These are phyloP conservation scores for Ascoidea tarda DNA, from an alignment of 805 yeast species.

Conservation along the genomic window DNA sequence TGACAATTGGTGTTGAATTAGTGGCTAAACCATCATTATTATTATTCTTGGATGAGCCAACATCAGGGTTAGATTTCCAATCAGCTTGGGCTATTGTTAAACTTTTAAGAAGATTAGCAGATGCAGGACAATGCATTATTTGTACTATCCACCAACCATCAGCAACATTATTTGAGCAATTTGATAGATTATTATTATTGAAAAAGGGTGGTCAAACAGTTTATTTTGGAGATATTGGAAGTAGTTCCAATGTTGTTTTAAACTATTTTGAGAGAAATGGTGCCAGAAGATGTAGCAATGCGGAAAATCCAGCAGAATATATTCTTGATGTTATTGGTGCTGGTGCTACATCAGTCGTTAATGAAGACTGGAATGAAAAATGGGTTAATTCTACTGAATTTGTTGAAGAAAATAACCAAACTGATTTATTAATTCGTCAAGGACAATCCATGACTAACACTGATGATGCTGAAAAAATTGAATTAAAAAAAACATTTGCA, in stretches of 20 bases:
- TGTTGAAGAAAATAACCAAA: neutral
- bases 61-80: constrained; percentile 57
- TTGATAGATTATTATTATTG: constrained; percentile 52
- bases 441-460: constrained; percentile 20
- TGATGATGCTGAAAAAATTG: constrained; percentile 19
- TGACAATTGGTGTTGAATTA: constrained; percentile 59
- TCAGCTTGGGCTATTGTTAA: constrained; percentile 59
- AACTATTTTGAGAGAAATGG: constrained; percentile 61
- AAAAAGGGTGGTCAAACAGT: constrained; percentile 71
- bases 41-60: constrained; percentile 58
- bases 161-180: constrained; percentile 51
- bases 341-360: constrained; percentile 54
- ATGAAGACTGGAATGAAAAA: constrained; percentile 46
- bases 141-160: constrained; percentile 76
- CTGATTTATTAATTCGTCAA: no score
- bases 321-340: constrained; percentile 67
- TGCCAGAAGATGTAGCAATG: constrained; percentile 45
- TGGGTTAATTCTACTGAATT: constrained; percentile 40
- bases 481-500: constrained; percentile 22
- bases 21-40: constrained; percentile 55
- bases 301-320: constrained; percentile 68
- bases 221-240: constrained; percentile 72
- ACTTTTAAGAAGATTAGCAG: constrained; percentile 51
- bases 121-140: constrained; percentile 60
- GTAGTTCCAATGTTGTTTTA: constrained; percentile 40